phyloP scores from a whole-genome alignment of 73 alveolate genomes.

The Loxodes magnus region DNA sequence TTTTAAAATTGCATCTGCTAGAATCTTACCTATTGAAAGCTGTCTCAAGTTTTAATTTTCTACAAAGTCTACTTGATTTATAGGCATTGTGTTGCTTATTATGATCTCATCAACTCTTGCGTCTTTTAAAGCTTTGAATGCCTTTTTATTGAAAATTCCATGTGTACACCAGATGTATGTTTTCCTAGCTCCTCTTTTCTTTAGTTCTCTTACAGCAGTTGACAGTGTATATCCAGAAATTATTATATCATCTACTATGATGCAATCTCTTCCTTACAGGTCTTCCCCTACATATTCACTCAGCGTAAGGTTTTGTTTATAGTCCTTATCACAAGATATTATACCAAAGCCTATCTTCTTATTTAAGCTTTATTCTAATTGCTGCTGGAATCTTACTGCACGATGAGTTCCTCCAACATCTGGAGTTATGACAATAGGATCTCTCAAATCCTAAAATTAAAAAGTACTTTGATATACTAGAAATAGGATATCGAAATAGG shows the following conservation, averaged over 20 bases:
- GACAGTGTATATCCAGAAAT: conserved; percentile 86
- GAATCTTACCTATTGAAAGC: conserved; percentile 38
- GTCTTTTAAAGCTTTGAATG: conserved; percentile 50
- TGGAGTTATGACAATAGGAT: conserved; percentile 78
- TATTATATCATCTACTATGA: conserved; percentile 79
- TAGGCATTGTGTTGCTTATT: conserved; percentile 76
- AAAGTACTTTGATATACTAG: no score
- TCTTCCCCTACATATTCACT: conserved; percentile 51
- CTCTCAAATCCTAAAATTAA: no score
- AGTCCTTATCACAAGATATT: conserved; percentile 62
- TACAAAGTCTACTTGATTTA: neutral
- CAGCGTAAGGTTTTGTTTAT: conserved; percentile 59
- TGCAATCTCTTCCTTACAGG: conserved; percentile 55
- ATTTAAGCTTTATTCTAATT: no score
- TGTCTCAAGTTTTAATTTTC: conserved; percentile 29
- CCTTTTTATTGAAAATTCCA: conserved; percentile 79
- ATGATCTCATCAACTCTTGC: conserved; percentile 61
- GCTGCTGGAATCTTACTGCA: conserved; percentile 32
- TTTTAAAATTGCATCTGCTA: conserved; percentile 81
- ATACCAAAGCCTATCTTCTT: conserved; percentile 6
- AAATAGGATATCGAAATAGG: no score
- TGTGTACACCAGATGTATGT: conserved; percentile 90
- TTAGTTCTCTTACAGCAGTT: conserved; percentile 73
- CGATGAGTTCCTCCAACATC: conserved; percentile 77
- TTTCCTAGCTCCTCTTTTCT: conserved; percentile 73